Conservation (phyloP, 441 rosid species). For the Theobroma grandiflorum region DNA sequence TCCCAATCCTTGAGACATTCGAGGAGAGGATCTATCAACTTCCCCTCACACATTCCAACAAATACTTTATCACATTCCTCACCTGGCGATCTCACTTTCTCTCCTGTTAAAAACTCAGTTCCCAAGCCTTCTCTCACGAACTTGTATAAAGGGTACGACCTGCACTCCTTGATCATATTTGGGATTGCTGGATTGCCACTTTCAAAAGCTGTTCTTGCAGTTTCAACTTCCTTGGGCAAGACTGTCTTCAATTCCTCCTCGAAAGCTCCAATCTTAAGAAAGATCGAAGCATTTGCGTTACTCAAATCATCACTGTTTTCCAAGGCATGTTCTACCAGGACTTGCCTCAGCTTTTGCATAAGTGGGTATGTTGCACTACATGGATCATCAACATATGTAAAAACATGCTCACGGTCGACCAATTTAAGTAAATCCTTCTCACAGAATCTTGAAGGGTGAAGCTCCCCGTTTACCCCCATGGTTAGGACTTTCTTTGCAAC, state of each 20-base stretch:
- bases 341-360: constrained; percentile 62
- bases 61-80: constrained; percentile 61
- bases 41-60: constrained; percentile 49
- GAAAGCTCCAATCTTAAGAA: constrained; percentile 49
- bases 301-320: constrained; percentile 39
- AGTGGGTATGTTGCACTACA: constrained; percentile 56
- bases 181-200: constrained; percentile 37
- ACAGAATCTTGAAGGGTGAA: constrained; percentile 63
- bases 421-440: constrained; percentile 62
- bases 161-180: constrained; percentile 56
- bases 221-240: constrained; percentile 55
- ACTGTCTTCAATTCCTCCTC: constrained; percentile 51
- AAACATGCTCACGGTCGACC: constrained; percentile 52
- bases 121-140: constrained; percentile 47
- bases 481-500: constrained; percentile 50
- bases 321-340: constrained; percentile 56
- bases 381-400: constrained; percentile 55
- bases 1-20: constrained; percentile 60
- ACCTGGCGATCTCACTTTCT: constrained; percentile 55
- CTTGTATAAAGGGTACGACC: constrained; percentile 61
- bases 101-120: constrained; percentile 53
- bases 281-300: constrained; percentile 38
- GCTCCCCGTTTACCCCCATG: constrained; percentile 47
- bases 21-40: constrained; percentile 58
- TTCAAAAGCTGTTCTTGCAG: constrained; percentile 41